A percentile compares a stretch with the other conserved stretches of the same genome.
These are phyloP conservation scores for Melastoma candidum DNA, from an alignment of 441 rosid species.

Conservation along the genomic window DNA sequence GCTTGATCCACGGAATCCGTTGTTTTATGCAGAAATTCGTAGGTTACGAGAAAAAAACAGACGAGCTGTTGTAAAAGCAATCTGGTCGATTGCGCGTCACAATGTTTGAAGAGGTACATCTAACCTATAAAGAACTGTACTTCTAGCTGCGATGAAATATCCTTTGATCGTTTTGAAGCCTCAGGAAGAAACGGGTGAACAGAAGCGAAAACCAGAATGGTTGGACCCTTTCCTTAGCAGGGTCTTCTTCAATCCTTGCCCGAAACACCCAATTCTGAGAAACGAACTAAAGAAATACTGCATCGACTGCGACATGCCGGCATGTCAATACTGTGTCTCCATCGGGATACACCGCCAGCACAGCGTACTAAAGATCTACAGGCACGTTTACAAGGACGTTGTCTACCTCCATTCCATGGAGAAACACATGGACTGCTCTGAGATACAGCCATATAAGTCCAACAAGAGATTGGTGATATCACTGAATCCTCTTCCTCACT, in stretches of 20 bases:
- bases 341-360: slow-evolving; percentile 24
- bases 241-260: slow-evolving; percentile 25
- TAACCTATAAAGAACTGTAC: too few species aligned
- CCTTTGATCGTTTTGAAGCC: too few species aligned
- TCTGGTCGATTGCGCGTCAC: too few species aligned
- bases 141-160: too few species aligned
- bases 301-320: slow-evolving; percentile 23
- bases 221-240: slow-evolving; percentile 18
- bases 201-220: slow-evolving; percentile 18
- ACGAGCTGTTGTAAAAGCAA: too few species aligned
- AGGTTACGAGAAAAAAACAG: too few species aligned
- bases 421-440: slow-evolving; percentile 27
- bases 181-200: too few species aligned
- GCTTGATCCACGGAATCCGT: too few species aligned
- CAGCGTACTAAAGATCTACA: slow-evolving; percentile 28
- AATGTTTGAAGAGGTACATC: too few species aligned
- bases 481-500: slow-evolving; percentile 34
- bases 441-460: slow-evolving; percentile 38
- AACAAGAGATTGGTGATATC: slow-evolving; percentile 31
- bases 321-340: slow-evolving; percentile 32
- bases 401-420: slow-evolving; percentile 29
- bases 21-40: too few species aligned
- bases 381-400: slow-evolving; percentile 35
- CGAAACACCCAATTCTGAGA: slow-evolving; percentile 25
- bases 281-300: slow-evolving; percentile 32